phyloP scores from a whole-genome alignment of 768 basidiomycete species.

The Hypholoma sublateritium region DNA sequence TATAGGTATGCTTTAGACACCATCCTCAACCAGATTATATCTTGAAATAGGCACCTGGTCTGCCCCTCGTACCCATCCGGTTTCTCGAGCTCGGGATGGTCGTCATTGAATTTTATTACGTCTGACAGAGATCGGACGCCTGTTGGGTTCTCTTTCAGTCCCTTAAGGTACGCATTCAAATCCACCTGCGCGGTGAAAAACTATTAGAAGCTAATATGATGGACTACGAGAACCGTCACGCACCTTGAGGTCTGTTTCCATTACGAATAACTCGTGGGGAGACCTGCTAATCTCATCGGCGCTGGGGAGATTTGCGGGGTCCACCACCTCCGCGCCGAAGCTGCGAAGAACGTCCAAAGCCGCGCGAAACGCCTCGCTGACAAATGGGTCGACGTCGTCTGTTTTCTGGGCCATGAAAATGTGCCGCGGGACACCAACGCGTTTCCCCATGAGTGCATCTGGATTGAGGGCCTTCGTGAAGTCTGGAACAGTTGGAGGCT shows the following conservation, averaged over 20 bases:
- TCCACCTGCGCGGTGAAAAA: constrained; percentile 37
- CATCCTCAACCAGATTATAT: neutral
- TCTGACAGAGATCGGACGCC: constrained; percentile 56
- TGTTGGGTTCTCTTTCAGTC: constrained; percentile 49
- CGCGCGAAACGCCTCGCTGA: constrained; percentile 37
- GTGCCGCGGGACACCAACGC: constrained; percentile 52
- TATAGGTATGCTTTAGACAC: constrained; percentile 29
- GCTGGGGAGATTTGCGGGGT: constrained; percentile 61
- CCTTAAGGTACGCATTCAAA: constrained; percentile 46
- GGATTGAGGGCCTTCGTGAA: constrained; percentile 50
- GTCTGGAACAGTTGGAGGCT: constrained; percentile 52
- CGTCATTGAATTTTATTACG: constrained; percentile 55
- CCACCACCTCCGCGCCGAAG: constrained; percentile 53
- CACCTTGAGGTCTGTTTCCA: constrained; percentile 59
- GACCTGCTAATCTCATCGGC: constrained; percentile 44
- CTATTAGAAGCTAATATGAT: neutral
- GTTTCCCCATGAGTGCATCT: constrained; percentile 46
- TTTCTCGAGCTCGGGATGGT: constrained; percentile 49
- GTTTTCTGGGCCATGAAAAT: constrained; percentile 33
- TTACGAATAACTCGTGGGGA: constrained; percentile 55
- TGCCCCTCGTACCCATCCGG: constrained; percentile 37
- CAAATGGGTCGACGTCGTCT: constrained; percentile 29
- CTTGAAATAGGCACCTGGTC: constrained; percentile 16
- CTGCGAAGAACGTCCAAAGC: constrained; percentile 35
- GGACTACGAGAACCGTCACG: neutral